Evolutionary conservation across 2,329 filamentous ascomycete species (phyloP), one percentile per base, ranked within the genome.

Genomic region (Clonostachys byssicola): DNA sequence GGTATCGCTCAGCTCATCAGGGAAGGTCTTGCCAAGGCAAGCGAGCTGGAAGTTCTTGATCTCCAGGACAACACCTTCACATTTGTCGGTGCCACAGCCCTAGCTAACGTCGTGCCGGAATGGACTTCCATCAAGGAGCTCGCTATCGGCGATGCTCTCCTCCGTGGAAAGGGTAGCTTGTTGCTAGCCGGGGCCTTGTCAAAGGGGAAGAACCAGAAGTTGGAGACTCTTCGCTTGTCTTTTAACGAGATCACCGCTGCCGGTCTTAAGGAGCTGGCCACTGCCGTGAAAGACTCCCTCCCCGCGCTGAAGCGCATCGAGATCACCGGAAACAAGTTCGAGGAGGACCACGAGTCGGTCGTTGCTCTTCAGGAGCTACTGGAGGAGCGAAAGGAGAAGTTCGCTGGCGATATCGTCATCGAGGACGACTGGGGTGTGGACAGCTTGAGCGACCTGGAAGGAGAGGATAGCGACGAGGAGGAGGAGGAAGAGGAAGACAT

Each of bases 51-150:
- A 62, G 80, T 91, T 13, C 72, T 99, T 46, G 94, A 99, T 71
- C 74, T 99, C 51, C 92, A 99, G 67, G 94, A 99, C 71, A 99
- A 99, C 71, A 97, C 94, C 1, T 97, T 97, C 65, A 97, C 92
- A 10, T 67, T 86, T 38, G 76, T 79, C 52, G 94, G 92, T 20
- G 89, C 89, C 33, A 85, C 77, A 57, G 89, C 90, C 12, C 77
- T 99, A 46, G 85, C 89, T 38, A 80, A 78, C 55, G 89, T 90
- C 6, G 77, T 92, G 18, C 75, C 80, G 2, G 78, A 77, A 49
- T 99, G 92, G 92, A 67, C 78, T 0, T 73, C 81, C 38, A 74
- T 99, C 43, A 77, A 81, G 54, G 94, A 97, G 67, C 78, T 99
- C 13, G 92, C 89, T 38, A 81, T 97, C 12, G 89, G 91, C 40